These are phyloP conservation scores for Kalanchoe fedtschenkoi DNA, from an alignment of 164 flowering plant genomes.

Conservation along the genomic window DNA sequence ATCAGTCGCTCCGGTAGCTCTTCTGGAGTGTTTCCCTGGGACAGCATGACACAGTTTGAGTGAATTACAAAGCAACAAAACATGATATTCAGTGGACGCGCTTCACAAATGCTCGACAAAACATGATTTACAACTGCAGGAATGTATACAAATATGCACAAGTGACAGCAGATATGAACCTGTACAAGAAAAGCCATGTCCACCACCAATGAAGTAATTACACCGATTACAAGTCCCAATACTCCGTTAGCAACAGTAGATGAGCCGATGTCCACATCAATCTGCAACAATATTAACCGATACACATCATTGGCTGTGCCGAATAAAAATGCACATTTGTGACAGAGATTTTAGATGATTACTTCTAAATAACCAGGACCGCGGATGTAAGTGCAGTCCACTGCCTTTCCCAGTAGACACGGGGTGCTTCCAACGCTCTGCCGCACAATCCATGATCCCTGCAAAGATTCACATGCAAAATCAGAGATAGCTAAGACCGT, in stretches of 20 bases:
- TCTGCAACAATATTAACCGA: constrained; percentile 33
- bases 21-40: constrained; percentile 67
- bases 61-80: too few relatives aligned
- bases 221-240: constrained; percentile 91
- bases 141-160: not conserved
- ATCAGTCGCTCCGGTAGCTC: constrained; percentile 91
- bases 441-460: constrained; percentile 99
- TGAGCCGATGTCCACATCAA: constrained; percentile 98
- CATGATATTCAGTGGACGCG: too few relatives aligned
- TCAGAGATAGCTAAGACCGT: too few relatives aligned
- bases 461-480: constrained; percentile 14
- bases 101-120: too few relatives aligned
- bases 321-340: not conserved
- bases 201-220: constrained; percentile 86
- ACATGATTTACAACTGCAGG: not conserved
- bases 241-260: constrained; percentile 99
- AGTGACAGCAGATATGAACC: constrained; percentile 32
- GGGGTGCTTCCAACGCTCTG: constrained; percentile 99
- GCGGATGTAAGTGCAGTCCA: constrained; percentile 95
- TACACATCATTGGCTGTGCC: not conserved
- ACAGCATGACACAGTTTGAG: not conserved
- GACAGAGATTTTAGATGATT: constrained; percentile 10
- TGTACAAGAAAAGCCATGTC: constrained; percentile 99
- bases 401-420: constrained; percentile 91
- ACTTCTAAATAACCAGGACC: constrained; percentile 88